Base-by-base conservation (phyloP, 495 filamentous ascomycete species). In the Hypoxylon lienhwacheense region DNA sequence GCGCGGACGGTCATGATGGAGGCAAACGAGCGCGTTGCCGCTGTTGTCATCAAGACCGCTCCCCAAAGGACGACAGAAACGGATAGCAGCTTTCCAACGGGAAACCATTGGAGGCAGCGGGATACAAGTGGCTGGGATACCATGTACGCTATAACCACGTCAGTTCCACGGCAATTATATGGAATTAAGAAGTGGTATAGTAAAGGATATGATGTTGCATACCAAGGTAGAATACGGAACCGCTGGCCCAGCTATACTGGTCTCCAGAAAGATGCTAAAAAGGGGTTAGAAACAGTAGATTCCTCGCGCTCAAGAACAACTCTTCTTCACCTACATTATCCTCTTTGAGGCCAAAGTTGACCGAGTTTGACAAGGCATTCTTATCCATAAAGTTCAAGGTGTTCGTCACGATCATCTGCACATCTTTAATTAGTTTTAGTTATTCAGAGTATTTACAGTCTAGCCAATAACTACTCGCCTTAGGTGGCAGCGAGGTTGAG, bases 31-130 rank as follows among this genome's bases (percentile, higher is more conserved):
- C 57, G 61, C 37, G 64, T 67, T 25, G 63, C 55, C 28, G 61
- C 47, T 20, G 49, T 47, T 7, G 40, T 47, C 60, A 60, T 64
- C 0, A 64, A 16, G 1, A 60, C 45, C 11, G 41, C 46, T 4
- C 60, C 55, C 55, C 60, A 64, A 19, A 55, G 29, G 1, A 53
- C 39, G 41, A 62, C 33, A 55, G 53, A 41, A 19, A 37, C 12
- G 20, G 64, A 55, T 7, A 78, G 55, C 35, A 77, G 75, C 49
- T 76, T 77, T 11, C 72, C 76, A n/a, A 75, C 71, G 1, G 73
- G 73, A 5, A 77, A 54, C 15, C 70, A 69, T 46, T 78, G 77
- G 53, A 77, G 25, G 10, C 25, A 28, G 25, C 39, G 39, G 4
- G 39, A 42, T 26, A 42, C 39, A 6, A 42, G n/a, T 7, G 39